Evolutionary conservation across 768 basidiomycete genomes (phyloP), one percentile per base, ranked within the genome.

Genomic region (Multifurca ochricompacta): DNA sequence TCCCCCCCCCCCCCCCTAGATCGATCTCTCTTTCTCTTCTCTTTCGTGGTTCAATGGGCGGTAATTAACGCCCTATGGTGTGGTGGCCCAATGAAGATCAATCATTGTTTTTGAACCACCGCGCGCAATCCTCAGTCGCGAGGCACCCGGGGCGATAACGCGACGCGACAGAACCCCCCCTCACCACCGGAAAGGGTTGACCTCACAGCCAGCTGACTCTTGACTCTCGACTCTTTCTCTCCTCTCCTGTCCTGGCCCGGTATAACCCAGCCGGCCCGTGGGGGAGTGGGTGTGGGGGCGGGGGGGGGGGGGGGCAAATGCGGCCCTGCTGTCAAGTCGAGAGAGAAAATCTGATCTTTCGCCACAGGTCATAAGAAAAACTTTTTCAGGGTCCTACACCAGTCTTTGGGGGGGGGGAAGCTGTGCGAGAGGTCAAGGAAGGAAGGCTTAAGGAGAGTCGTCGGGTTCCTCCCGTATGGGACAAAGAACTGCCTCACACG

Each of bases 81-180:
- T 25, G 53, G 41, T 51, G 34, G 28, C 31, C 34, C 40, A 19
- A 35, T 36, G 34, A 48, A 43, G 32, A 31, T 25, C 37, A 27
- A 56, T 35, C 6, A 18, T 45, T 11, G 30, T 31, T 37, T 44
- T 37, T 44, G 30, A 36, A 10, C 27, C n/a, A 14, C 42, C 28
- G 27, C 44, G 27, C 44, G 19, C 31, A 21, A 6, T 25, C 18
- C n/a, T n/a, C 37, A 46, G 39, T 46, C 31, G 31, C n/a, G 25
- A 43, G 35, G 48, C 35, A 49, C 39, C 11, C n/a, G 39, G 49
- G 55, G 55, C 50, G 55, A 56, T 56, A 56, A 47, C 44, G 55
- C 55, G 49, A 51, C 37, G n/a, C n/a, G n/a, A 39, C 9, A 37
- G 31, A 11, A 34, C 44, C 18, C 16, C 23, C 44, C 44, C n/a